These are phyloP conservation scores for Leishmania amazonensis DNA, from an alignment of 208 protist species.

Conservation along the genomic window DNA sequence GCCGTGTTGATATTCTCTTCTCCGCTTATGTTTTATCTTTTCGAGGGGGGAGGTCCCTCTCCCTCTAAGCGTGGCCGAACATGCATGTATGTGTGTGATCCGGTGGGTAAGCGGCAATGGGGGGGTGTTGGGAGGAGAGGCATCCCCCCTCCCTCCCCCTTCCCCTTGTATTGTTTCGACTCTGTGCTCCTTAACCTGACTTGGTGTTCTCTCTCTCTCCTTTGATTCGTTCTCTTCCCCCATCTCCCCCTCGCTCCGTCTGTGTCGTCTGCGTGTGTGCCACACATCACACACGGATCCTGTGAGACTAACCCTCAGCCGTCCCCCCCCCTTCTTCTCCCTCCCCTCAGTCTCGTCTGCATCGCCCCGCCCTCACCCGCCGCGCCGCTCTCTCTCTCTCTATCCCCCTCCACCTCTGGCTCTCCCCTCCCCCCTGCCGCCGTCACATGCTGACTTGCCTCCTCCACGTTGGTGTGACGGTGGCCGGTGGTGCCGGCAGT, in stretches of 20 bases:
- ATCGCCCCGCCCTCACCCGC: not conserved
- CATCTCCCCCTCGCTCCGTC: not conserved
- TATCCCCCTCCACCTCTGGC: slow-evolving; percentile 10
- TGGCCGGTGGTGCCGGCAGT: not conserved
- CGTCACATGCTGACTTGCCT: not conserved
- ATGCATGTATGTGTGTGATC: too few relatives aligned
- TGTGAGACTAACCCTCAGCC: too few relatives aligned
- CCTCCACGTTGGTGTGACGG: not conserved
- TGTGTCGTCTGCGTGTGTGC: not conserved
- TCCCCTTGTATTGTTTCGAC: too few relatives aligned
- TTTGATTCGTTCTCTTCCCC: not conserved
- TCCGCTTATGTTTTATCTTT: too few relatives aligned
- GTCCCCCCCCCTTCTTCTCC: not conserved
- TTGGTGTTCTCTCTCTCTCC: not conserved
- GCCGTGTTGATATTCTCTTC: not conserved
- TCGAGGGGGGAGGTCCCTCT: too few relatives aligned
- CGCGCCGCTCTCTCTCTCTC: not conserved
- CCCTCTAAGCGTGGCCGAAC: too few relatives aligned
- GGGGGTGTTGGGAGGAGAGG: too few relatives aligned
- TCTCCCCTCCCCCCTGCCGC: not conserved
- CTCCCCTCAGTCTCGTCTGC: not conserved
- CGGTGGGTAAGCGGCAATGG: too few relatives aligned
- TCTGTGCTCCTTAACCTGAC: not conserved
- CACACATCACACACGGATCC: too few relatives aligned
- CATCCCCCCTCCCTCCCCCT: too few relatives aligned